phyloP scores from a whole-genome alignment of 148 eudicot species.

The Camellia granthamiana region DNA sequence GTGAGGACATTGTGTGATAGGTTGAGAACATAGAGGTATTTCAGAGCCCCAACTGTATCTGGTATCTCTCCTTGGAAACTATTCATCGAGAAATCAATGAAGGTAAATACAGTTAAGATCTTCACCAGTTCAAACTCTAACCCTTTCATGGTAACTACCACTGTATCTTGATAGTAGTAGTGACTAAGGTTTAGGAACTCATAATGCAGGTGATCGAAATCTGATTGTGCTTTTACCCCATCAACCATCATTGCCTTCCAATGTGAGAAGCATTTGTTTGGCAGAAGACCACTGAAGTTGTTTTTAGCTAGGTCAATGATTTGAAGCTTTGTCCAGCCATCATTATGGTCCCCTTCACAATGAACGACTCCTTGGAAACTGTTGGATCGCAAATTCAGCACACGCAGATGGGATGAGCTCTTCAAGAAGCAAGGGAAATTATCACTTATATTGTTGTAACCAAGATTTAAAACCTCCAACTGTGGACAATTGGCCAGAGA shows the following conservation, averaged over 20 bases:
- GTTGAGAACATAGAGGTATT: constrained; percentile 33
- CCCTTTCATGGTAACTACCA: constrained; percentile 37
- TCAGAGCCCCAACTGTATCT: constrained; percentile 17
- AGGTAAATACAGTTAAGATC: constrained; percentile 37
- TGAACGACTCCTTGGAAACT: constrained; percentile 33
- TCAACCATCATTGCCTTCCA: constrained; percentile 26
- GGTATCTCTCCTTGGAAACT: constrained; percentile 35
- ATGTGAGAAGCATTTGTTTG: neutral
- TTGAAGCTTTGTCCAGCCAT: constrained; percentile 32
- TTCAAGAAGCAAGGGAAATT: constrained; percentile 47
- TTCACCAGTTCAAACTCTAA: constrained; percentile 33
- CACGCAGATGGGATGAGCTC: constrained; percentile 34
- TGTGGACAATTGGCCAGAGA: constrained; percentile 43
- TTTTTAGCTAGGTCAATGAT: constrained; percentile 40
- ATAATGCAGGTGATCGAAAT: constrained; percentile 8
- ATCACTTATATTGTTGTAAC: constrained; percentile 38
- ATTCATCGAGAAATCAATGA: constrained; percentile 43
- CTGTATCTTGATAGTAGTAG: constrained; percentile 27
- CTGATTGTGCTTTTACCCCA: neutral
- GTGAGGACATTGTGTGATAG: constrained; percentile 35
- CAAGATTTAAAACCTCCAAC: constrained; percentile 46
- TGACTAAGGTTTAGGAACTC: neutral
- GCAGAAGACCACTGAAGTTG: constrained; percentile 30
- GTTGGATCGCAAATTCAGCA: constrained; percentile 48
- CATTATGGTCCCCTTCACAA: constrained; percentile 8